Percentiles rank a stretch among this genome's conserved stretches.
Evolutionary conservation across 1,139 yeast species (phyloP).

Genomic region (Eremothecium coryli): DNA sequence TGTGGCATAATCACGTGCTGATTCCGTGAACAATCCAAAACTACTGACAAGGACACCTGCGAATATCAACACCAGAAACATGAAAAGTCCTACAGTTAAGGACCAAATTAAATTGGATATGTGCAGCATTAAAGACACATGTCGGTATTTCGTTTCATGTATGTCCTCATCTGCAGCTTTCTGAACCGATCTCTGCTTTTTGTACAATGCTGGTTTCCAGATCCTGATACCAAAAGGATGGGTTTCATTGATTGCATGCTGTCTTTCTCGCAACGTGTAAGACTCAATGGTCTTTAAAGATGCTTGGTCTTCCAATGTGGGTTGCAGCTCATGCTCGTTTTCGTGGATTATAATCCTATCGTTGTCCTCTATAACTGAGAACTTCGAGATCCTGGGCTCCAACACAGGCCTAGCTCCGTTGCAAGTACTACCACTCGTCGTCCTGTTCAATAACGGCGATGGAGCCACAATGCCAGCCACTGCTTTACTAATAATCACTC

Average conservation of each 20-base stretch:
- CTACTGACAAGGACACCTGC: constrained; percentile 40
- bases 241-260: constrained; percentile 89
- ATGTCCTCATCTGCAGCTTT: constrained; percentile 88
- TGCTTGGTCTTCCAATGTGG: constrained; percentile 32
- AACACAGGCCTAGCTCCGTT: constrained; percentile 6
- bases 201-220: constrained; percentile 96
- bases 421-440: neutral
- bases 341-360: constrained; percentile 8
- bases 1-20: constrained; percentile 49
- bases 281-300: constrained; percentile 63
- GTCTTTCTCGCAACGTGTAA: constrained; percentile 84
- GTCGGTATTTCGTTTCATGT: constrained; percentile 50
- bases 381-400: constrained; percentile 6
- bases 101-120: constrained; percentile 75
- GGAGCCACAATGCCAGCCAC: neutral
- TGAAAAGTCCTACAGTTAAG: constrained; percentile 55
- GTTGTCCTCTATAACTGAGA: constrained; percentile 7
- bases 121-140: constrained; percentile 54
- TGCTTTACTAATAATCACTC: neutral
- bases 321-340: constrained; percentile 12
- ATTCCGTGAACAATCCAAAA: constrained; percentile 39
- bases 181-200: constrained; percentile 86
- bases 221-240: constrained; percentile 98
- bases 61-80: constrained; percentile 43
- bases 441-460: neutral